Conservation (phyloP, 2,329 filamentous ascomycete genomes). For the Hirsutella minnesotensis region DNA sequence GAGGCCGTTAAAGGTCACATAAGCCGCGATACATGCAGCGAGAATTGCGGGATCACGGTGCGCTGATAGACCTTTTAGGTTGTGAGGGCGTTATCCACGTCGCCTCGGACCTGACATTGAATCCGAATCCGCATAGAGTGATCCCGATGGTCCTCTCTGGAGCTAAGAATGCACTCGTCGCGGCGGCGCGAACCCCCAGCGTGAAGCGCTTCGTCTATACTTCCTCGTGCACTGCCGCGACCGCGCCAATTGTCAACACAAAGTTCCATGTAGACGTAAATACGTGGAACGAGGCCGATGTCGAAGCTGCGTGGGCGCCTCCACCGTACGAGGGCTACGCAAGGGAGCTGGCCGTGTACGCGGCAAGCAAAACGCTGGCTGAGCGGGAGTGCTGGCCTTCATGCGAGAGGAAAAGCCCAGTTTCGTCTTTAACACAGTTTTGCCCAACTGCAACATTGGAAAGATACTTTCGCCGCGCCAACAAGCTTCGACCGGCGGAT, state of each 20-base stretch:
- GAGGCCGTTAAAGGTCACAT: conserved; percentile 10
- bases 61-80: not conserved
- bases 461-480: not conserved
- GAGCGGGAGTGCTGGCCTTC: conserved; percentile 24
- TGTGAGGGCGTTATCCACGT: conserved; percentile 1
- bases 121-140: conserved; percentile 21
- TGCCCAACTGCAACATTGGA: conserved; percentile 8
- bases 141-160: conserved; percentile 18
- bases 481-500: not conserved
- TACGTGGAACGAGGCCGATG: conserved; percentile 21
- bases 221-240: conserved; percentile 17
- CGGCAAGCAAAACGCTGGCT: conserved; percentile 20
- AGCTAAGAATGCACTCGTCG: conserved; percentile 15
- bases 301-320: conserved; percentile 19
- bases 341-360: conserved; percentile 14
- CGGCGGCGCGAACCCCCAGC: conserved; percentile 15
- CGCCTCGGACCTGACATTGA: conserved; percentile 19
- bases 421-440: conserved; percentile 14
- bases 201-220: conserved; percentile 28
- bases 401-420: conserved; percentile 16
- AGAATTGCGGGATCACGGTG: not conserved
- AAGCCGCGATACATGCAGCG: not conserved
- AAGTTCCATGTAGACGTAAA: conserved; percentile 7
- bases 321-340: conserved; percentile 12
- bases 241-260: conserved; percentile 9